A percentile compares a stretch with the other conserved stretches of the same genome.
These are phyloP conservation scores for Haplosporangium gracile DNA, from an alignment of 192 early-diverging fungal genomes.

Conservation along the genomic window DNA sequence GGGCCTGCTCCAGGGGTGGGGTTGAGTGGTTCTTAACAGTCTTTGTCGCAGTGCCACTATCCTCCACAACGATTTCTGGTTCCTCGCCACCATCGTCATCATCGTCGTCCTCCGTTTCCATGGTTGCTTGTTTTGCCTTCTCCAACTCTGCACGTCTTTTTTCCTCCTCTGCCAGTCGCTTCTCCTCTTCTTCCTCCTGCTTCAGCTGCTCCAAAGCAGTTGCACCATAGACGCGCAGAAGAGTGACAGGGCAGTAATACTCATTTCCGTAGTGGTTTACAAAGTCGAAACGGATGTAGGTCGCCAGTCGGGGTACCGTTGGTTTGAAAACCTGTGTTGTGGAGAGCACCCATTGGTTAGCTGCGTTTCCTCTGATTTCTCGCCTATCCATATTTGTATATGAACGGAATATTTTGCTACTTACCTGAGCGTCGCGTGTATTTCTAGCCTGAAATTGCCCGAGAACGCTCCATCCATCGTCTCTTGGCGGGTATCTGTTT, in stretches of 20 bases:
- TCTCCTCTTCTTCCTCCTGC: conserved; percentile 65
- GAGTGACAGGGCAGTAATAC: conserved; percentile 93
- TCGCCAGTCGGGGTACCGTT: conserved; percentile 75
- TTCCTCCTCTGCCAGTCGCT: conserved; percentile 39
- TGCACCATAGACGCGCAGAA: conserved; percentile 91
- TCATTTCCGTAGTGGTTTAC: conserved; percentile 89
- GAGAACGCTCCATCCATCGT: conserved; percentile 83
- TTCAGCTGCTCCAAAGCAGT: conserved; percentile 92
- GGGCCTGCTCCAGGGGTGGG: not conserved
- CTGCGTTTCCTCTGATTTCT: not conserved
- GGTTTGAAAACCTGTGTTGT: conserved; percentile 83
- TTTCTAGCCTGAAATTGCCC: conserved; percentile 91
- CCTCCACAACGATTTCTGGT: conserved; percentile 36
- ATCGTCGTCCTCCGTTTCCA: conserved; percentile 34
- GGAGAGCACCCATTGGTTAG: not conserved
- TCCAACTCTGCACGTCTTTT: conserved; percentile 50
- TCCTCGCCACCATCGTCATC: conserved; percentile 26
- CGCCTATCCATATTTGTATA: conserved; percentile 63
- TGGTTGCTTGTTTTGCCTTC: conserved; percentile 36
- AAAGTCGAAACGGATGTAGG: conserved; percentile 92
- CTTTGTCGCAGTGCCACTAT: conserved; percentile 18
- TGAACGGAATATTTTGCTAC: conserved; percentile 64
- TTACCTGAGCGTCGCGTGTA: conserved; percentile 87
- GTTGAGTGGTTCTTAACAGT: not conserved
- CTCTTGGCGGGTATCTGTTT: conserved; percentile 81